A percentile compares a stretch with the other conserved stretches of the same genome.
Conservation (phyloP, 768 basidiomycete species). For the Hemileccinum impolitum region DNA sequence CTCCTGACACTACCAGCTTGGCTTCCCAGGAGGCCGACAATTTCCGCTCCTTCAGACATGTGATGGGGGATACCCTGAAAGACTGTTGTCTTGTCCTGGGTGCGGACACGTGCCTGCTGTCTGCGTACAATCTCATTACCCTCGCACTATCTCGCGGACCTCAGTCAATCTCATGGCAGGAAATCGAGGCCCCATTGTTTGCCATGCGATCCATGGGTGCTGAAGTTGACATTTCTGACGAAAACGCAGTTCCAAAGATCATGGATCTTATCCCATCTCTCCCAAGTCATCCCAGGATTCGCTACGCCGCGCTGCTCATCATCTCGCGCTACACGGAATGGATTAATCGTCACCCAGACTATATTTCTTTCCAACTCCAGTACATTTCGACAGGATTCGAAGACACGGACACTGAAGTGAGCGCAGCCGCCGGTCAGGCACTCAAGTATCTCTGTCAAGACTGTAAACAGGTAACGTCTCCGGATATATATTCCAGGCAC, state of each 20-base stretch:
- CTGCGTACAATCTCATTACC: conserved; percentile 79
- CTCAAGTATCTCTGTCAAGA: conserved; percentile 97
- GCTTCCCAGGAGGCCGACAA: conserved; percentile 86
- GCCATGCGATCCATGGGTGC: conserved; percentile 99
- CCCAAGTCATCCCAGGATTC: conserved; percentile 86
- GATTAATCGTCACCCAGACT: conserved; percentile 86
- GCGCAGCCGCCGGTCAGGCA: conserved; percentile 92
- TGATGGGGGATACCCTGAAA: conserved; percentile 98
- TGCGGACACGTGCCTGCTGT: conserved; percentile 75
- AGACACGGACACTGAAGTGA: conserved; percentile 73
- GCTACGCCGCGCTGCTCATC: conserved; percentile 92
- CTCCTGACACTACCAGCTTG: conserved; percentile 61
- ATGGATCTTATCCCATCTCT: conserved; percentile 92
- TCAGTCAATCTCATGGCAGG: conserved; percentile 80
- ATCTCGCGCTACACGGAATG: conserved; percentile 96
- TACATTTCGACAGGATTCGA: conserved; percentile 94
- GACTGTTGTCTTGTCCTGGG: conserved; percentile 96
- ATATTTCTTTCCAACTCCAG: conserved; percentile 80
- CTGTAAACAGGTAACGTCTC: conserved; percentile 68
- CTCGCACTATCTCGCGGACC: conserved; percentile 61
- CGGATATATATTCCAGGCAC: conserved; percentile 6
- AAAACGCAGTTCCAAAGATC: conserved; percentile 88
- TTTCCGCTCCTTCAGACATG: conserved; percentile 93
- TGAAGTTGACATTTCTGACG: conserved; percentile 79
- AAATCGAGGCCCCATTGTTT: conserved; percentile 95